phyloP scores from a whole-genome alignment of 495 filamentous ascomycete genomes.

The Talaromyces trachyspermus region DNA sequence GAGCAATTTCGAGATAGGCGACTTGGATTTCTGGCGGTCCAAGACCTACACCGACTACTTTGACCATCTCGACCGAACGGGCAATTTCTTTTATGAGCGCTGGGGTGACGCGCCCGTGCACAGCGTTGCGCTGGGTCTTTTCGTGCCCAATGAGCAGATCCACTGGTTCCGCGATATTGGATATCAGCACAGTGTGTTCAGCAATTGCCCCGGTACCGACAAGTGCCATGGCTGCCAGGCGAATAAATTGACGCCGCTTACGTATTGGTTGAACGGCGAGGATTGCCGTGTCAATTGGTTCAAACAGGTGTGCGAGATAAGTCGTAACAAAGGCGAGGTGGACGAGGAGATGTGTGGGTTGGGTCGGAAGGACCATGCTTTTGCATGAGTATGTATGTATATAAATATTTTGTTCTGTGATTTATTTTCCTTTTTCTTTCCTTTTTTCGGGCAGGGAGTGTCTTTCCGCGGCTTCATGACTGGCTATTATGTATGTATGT shows the following conservation, averaged over 20 bases:
- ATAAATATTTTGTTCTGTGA: neutral
- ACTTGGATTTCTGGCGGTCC: slow-evolving; percentile 90
- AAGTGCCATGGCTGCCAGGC: slow-evolving; percentile 87
- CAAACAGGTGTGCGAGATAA: slow-evolving; percentile 59
- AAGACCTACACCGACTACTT: slow-evolving; percentile 92
- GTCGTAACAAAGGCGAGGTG: neutral
- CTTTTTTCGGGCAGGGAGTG: neutral
- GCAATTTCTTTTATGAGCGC: slow-evolving; percentile 88
- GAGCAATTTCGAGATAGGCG: slow-evolving; percentile 97
- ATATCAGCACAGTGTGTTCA: slow-evolving; percentile 97
- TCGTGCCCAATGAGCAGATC: slow-evolving; percentile 81
- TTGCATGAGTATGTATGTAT: slow-evolving; percentile 1
- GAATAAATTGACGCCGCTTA: slow-evolving; percentile 81
- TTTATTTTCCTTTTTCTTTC: neutral
- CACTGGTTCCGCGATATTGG: slow-evolving; percentile 99
- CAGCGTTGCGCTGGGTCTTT: slow-evolving; percentile 83
- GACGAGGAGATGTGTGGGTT: slow-evolving; percentile 2
- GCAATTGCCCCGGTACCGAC: slow-evolving; percentile 93
- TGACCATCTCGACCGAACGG: slow-evolving; percentile 82
- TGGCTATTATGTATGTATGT: neutral
- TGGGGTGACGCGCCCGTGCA: slow-evolving; percentile 94
- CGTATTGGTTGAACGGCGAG: slow-evolving; percentile 73
- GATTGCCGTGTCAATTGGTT: slow-evolving; percentile 98
- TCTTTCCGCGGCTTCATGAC: too few species aligned
- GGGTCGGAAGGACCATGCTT: neutral